These are phyloP conservation scores for Lachnellula willkommii DNA, from an alignment of 2,329 filamentous ascomycete species.

Conservation along the genomic window DNA sequence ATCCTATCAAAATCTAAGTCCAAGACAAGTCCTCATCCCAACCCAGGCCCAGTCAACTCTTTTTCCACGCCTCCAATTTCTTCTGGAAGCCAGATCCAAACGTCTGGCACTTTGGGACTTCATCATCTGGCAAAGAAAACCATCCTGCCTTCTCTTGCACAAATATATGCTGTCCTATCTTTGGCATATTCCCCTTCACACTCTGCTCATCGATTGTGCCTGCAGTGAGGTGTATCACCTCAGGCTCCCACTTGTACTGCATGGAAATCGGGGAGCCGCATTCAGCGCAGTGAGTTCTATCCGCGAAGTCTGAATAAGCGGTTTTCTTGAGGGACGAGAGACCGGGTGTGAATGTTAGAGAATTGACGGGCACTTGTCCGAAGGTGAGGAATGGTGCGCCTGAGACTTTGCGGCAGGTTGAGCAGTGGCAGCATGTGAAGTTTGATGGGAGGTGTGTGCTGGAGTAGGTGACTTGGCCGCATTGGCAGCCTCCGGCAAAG, in stretches of 20 bases:
- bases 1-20: not conserved
- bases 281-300: constrained; percentile 39
- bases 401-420: constrained; percentile 43
- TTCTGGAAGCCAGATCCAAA: constrained; percentile 23
- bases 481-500: constrained; percentile 40
- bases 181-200: constrained; percentile 30
- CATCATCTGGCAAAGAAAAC: constrained; percentile 36
- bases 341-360: constrained; percentile 33
- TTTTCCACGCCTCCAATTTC: constrained; percentile 26
- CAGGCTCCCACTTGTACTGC: constrained; percentile 33
- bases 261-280: constrained; percentile 45
- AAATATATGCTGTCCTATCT: constrained; percentile 39
- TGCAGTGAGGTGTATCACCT: constrained; percentile 33
- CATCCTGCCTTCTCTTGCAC: constrained; percentile 33
- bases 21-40: not conserved
- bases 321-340: constrained; percentile 31
- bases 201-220: constrained; percentile 39
- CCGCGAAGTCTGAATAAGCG: constrained; percentile 37
- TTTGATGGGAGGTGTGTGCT: constrained; percentile 32
- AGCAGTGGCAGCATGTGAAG: constrained; percentile 42
- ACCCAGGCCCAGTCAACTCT: constrained; percentile 1
- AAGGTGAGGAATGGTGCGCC: constrained; percentile 43
- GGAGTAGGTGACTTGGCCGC: constrained; percentile 38
- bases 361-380: constrained; percentile 31
- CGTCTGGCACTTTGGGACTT: constrained; percentile 26